Base-by-base conservation (phyloP, 192 early-diverging fungal genomes). In the Podila verticillata region DNA sequence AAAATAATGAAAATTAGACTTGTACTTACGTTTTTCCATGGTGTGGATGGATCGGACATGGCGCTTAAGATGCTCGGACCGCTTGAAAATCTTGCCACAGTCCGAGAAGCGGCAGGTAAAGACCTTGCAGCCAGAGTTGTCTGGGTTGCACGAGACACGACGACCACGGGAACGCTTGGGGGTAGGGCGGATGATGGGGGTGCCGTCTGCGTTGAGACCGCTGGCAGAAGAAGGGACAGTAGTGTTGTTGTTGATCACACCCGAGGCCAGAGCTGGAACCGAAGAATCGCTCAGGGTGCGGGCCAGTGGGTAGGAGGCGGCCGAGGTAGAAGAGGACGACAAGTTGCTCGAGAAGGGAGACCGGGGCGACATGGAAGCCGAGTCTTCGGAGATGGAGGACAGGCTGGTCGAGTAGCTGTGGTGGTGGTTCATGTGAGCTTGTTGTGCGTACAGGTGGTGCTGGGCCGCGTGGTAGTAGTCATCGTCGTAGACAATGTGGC, bases 11-110 rank as follows among this genome's bases (percentile, higher is more conserved):
- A 66, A 36, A 58, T n/a, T 8, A 30, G 22, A 31, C 15, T 9
- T 63, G 58, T 44, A 81, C 85, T 84, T 86, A 89, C 88, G 89
- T 84, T 88, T 85, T 66, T 90, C 89, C 48, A 87, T 75, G 1
- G 89, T 90, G 56, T 90, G 89, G 60, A 90, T 90, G 30, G 87
- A 88, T 56, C 89, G 83, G 65, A 88, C 83, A 36, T 90, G 89
- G 57, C 89, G 72, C 66, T 90, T 90, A 19, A 90, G 70, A 66
- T 90, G 89, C 59, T 90, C 89, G 12, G 89, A 90, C 28, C 89
- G 49, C 70, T 90, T 90, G 47, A 90, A 90, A 29, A 90, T 75
- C 66, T 87, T 87, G 31, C 89, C 89, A 68, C 89, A 90, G 17
- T 84, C 87, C 15, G 84, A 84, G 36, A 80, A 79, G 48, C 81